Base-by-base conservation (phyloP, 2,329 filamentous ascomycete species). In the Ophiostoma montium region DNA sequence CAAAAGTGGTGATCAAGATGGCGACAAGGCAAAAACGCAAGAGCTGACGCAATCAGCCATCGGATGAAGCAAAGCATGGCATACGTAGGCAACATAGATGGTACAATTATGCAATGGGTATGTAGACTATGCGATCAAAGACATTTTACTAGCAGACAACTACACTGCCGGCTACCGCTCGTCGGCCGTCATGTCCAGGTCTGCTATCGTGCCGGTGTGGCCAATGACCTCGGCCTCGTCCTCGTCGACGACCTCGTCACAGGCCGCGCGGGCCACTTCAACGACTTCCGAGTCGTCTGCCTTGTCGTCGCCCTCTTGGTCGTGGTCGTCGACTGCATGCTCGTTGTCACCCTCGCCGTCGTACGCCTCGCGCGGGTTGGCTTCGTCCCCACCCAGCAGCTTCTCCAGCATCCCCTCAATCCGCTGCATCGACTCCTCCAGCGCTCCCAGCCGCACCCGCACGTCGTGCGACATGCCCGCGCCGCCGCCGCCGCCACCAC, bases 401-500 rank as follows among this genome's bases (percentile, higher is more conserved):
- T 55, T 59, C 33, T 38, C 45, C 50, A 64, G 52, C 56, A 65
- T 49, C 16, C 48, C 51, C 54, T 65, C 62, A 35, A 65, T 61
- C 18, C 62, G 67, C 38, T 61, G 60, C 52, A 71, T 69, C 27
- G 68, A 62, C 50, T 67, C 67, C 57, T 80, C 76, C 55, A 80
- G 66, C 8, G 64, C 62, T 33, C 66, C 67, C 32, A 80, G 57
- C 44, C 72, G 65, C 21, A 60, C 58, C 0, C 63, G 59, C 43
- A 77, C 59, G n/a, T 67, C 65, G 12, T 65, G 67, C 35, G 35
- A 30, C 21, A 30, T 35, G 23, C 21, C 35, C 2, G 23, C 45
- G 27, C 21, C 35, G 6, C 23, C n/a, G 23, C 21, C 35, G 5
- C 23, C 35, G 27, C 21, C 35, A 3, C 23, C n/a, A 3, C 19